phyloP scores from a whole-genome alignment of 192 early-diverging fungal species.

The Coemansia sp. region DNA sequence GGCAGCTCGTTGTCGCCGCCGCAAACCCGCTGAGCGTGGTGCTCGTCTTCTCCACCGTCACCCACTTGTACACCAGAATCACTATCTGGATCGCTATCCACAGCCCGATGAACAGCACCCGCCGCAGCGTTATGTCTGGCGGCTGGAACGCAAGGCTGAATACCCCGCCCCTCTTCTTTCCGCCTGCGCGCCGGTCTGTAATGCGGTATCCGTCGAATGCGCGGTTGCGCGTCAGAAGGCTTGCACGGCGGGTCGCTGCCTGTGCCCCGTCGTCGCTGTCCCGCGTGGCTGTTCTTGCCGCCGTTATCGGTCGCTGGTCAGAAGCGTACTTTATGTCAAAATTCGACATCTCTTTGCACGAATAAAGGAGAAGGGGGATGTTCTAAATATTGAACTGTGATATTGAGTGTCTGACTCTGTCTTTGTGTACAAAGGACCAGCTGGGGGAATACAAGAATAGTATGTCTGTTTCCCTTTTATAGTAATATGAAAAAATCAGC shows the following conservation, averaged over 20 bases:
- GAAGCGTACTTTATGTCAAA: slow-evolving; percentile 32
- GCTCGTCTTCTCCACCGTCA: slow-evolving; percentile 51
- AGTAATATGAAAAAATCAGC: not conserved
- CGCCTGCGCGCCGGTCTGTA: slow-evolving; percentile 14
- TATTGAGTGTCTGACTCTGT: not conserved
- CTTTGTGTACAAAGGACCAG: not conserved
- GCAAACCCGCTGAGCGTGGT: slow-evolving; percentile 49
- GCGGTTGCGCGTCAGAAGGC: slow-evolving; percentile 45
- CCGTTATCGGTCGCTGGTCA: slow-evolving; percentile 4
- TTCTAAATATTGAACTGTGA: not conserved
- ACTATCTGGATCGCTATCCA: slow-evolving; percentile 62
- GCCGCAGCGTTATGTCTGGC: slow-evolving; percentile 51
- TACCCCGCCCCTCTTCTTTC: slow-evolving; percentile 4
- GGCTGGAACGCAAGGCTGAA: slow-evolving; percentile 14
- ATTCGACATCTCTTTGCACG: not conserved
- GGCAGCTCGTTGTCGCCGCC: slow-evolving; percentile 38
- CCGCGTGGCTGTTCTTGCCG: not conserved
- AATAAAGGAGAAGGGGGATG: too few relatives aligned
- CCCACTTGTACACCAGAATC: slow-evolving; percentile 60
- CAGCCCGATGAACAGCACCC: slow-evolving; percentile 55
- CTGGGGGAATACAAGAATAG: not conserved
- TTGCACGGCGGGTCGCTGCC: slow-evolving; percentile 30
- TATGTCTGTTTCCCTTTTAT: not conserved
- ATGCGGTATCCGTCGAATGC: slow-evolving; percentile 53
- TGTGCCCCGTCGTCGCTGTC: not conserved